Evolutionary conservation across 768 basidiomycete genomes (phyloP), one percentile per base, ranked within the genome.

Genomic region (Hortiboletus flavorubellus): DNA sequence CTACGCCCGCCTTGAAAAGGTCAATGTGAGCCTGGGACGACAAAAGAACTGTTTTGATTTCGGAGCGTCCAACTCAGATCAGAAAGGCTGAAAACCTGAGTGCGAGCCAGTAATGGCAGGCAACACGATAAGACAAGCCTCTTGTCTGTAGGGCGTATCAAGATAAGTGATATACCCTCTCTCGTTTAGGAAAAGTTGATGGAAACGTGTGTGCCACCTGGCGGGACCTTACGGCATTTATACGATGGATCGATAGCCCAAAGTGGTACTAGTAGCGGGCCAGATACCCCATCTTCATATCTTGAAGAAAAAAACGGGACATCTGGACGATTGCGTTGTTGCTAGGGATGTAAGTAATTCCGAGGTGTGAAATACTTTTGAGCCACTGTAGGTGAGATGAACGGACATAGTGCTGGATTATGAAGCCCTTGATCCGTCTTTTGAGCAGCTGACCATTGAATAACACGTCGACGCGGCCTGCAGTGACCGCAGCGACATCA

Each of bases 11-110:
- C 38, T 73, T 74, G 21, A 75, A 55, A 40, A 85, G 70, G 64
- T 85, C 81, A 43, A 83, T 68, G 55, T 84, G 71, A 67, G 18
- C 74, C 80, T 6, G 82, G 79, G 21, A 85, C 72, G n/a, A 74
- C 71, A 40, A 84, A 79, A 14, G 79, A 76, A 12, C 80, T 76
- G 55, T 82, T 82, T 62, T 76, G 70, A 63, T 82, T 83, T 55
- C 69, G 73, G 44, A 84, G 68, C 2, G 80, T 80, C 83, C 81
- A 83, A 4, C 72, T 58, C 37, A 83, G 70, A 15, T 71, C 64
- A 15, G 79, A 76, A 30, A 82, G 74, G 58, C 78, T 75, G 51
- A 78, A 78, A 38, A 71, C 63, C 9, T 62, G 57, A 10, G 65
- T 71, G 23, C 16, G 46, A 40, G 30, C 62, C 31, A 53, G 35